Evolutionary conservation across 148 eudicot species (phyloP), one percentile per base, ranked within the genome.

Genomic region (Nepenthes mirabilis): DNA sequence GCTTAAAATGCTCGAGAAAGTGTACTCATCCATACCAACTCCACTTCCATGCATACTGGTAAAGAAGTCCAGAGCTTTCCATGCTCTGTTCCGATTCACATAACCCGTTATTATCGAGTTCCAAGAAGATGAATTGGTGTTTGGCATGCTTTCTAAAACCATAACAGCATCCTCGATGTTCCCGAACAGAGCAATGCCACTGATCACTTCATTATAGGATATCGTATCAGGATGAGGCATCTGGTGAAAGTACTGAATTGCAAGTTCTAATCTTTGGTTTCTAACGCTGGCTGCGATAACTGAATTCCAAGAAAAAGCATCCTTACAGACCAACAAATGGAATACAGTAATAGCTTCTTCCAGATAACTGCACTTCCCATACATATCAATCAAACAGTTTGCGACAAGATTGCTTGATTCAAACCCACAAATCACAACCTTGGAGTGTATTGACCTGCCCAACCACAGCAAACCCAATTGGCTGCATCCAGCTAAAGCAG

Each of bases 361-460:
- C 33, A 66, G 75, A 13, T 48, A 63, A 43, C 77, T 68, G 32
- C 85, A 87, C 66, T 83, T 84, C 9, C 95, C 97, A 70, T 91
- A 91, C 95, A 91, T 79, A 56, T 87, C 91, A 67, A 91, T 83
- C 79, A 91, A 79, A 65, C 91, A 87, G 52, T 91, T 91, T 0
- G 76, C 67, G 2, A 87, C 77, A 65, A 83, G 58, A 60, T 78
- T 65, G 50, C 75, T 75, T 9, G 74, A 68, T 52, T 75, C 84
- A 11, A 67, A 70, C 32, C 89, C 87, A 73, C 56, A 59, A 37
- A 68, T 75, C 32, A 87, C 64, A 67, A 87, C 71, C 77, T 66
- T 85, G 32, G 85, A 77, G 62, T 85, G 95, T 65, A 91, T 60
- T 7, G 80, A 69, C 77, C 62, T 71, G 10, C 97, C 97, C 56